Evolutionary conservation across 2,329 filamentous ascomycete genomes (phyloP).

Genomic region (Cercospora sesami): DNA sequence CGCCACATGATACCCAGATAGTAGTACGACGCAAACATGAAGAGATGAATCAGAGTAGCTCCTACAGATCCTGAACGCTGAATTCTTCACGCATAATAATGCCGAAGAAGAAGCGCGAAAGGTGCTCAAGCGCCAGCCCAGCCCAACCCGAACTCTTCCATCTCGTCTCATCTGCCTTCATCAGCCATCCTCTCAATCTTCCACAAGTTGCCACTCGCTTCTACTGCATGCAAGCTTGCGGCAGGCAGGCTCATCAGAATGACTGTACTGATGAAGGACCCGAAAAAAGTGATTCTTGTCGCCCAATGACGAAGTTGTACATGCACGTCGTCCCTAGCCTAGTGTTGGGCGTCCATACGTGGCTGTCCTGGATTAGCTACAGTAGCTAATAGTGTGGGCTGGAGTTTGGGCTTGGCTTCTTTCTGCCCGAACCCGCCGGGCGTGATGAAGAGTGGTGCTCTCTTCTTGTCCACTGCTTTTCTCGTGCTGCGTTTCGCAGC

Average conservation of each 20-base stretch:
- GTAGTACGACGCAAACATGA: neutral
- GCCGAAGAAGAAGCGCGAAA: neutral
- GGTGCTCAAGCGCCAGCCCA: neutral
- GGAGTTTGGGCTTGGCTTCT: neutral
- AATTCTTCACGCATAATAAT: neutral
- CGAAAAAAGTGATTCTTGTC: neutral
- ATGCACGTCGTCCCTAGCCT: neutral
- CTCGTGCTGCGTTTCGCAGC: neutral
- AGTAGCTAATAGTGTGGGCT: neutral
- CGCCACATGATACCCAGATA: conserved; percentile 12
- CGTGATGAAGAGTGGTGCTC: neutral
- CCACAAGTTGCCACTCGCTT: neutral
- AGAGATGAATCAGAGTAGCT: neutral
- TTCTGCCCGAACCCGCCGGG: neutral
- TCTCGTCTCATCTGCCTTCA: neutral
- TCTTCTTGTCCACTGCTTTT: neutral
- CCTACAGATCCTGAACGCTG: neutral
- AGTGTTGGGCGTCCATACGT: conserved; percentile 19
- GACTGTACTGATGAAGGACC: neutral
- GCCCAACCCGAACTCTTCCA: neutral
- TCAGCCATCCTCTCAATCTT: neutral
- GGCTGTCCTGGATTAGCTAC: conserved; percentile 7
- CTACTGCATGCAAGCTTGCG: neutral
- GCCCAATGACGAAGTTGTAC: conserved; percentile 13
- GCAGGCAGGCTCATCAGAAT: neutral